Conservation (phyloP, 1,139 yeast species). For the Blastobotrys serpentis region DNA sequence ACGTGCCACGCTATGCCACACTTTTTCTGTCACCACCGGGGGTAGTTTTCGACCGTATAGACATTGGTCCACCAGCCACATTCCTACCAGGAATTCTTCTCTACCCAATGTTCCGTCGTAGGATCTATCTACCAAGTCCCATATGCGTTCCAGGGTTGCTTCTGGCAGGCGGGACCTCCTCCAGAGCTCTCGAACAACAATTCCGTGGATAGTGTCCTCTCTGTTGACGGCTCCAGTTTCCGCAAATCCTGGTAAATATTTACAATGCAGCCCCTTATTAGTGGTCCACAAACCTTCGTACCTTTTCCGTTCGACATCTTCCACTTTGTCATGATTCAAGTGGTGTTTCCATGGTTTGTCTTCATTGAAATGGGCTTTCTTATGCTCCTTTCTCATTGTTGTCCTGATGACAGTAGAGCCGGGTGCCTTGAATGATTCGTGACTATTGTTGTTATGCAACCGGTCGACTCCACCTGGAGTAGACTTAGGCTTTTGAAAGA, state of each 20-base stretch:
- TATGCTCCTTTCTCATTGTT: slow-evolving; percentile 65
- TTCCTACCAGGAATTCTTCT: slow-evolving; percentile 84
- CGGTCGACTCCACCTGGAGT: neutral
- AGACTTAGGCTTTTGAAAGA: neutral
- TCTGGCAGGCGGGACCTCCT: slow-evolving; percentile 66
- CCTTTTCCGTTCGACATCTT: slow-evolving; percentile 75
- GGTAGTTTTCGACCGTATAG: slow-evolving; percentile 93
- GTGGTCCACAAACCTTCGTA: slow-evolving; percentile 95
- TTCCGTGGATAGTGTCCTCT: slow-evolving; percentile 53
- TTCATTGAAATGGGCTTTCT: slow-evolving; percentile 64
- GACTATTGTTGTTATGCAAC: neutral
- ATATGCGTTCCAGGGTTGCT: slow-evolving; percentile 62
- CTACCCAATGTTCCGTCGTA: slow-evolving; percentile 76
- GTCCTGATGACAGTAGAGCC: slow-evolving; percentile 29
- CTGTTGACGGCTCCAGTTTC: slow-evolving; percentile 18
- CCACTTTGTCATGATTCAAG: slow-evolving; percentile 55
- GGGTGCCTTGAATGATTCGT: neutral
- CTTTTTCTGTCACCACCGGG: slow-evolving; percentile 43
- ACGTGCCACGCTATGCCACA: slow-evolving; percentile 44
- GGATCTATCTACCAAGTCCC: slow-evolving; percentile 77
- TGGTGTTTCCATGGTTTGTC: slow-evolving; percentile 97
- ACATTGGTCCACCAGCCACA: slow-evolving; percentile 95
- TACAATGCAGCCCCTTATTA: slow-evolving; percentile 65
- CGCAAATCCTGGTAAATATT: slow-evolving; percentile 35
- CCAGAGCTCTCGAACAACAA: slow-evolving; percentile 81